A percentile compares a stretch with the other conserved stretches of the same genome.
phyloP scores from a whole-genome alignment of 2,329 filamentous ascomycete genomes.

The Metarhizium album region DNA sequence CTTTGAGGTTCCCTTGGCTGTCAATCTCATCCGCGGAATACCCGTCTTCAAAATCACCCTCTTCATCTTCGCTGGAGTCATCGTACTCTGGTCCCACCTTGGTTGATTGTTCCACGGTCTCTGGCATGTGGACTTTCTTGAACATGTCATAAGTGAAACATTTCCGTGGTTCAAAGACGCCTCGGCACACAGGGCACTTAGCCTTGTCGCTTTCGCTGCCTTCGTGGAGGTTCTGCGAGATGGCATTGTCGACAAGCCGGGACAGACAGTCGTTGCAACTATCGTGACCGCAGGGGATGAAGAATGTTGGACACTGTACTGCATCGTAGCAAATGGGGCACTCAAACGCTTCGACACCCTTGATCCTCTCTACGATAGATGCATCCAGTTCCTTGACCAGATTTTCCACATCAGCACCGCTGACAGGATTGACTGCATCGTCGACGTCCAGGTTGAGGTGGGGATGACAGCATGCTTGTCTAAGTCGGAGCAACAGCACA shows the following conservation, averaged over 20 bases:
- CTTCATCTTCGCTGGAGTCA: constrained; percentile 17
- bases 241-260: constrained; percentile 51
- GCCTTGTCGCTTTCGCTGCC: constrained; percentile 47
- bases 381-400: constrained; percentile 50
- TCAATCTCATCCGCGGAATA: constrained; percentile 13
- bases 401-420: constrained; percentile 38
- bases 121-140: constrained; percentile 58
- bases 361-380: constrained; percentile 58
- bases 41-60: constrained; percentile 10
- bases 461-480: constrained; percentile 51
- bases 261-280: constrained; percentile 69
- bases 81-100: constrained; percentile 28
- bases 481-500: constrained; percentile 68
- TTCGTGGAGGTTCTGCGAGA: constrained; percentile 41
- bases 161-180: constrained; percentile 51
- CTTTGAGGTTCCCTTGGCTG: constrained; percentile 23
- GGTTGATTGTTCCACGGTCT: constrained; percentile 25
- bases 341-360: constrained; percentile 49
- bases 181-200: constrained; percentile 70
- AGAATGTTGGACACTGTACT: constrained; percentile 62
- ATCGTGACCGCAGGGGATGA: constrained; percentile 75
- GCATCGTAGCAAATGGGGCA: constrained; percentile 78
- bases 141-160: constrained; percentile 68
- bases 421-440: constrained; percentile 26
- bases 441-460: constrained; percentile 23